phyloP scores from a whole-genome alignment of 208 protist genomes.

The Phytomonas sp. region DNA sequence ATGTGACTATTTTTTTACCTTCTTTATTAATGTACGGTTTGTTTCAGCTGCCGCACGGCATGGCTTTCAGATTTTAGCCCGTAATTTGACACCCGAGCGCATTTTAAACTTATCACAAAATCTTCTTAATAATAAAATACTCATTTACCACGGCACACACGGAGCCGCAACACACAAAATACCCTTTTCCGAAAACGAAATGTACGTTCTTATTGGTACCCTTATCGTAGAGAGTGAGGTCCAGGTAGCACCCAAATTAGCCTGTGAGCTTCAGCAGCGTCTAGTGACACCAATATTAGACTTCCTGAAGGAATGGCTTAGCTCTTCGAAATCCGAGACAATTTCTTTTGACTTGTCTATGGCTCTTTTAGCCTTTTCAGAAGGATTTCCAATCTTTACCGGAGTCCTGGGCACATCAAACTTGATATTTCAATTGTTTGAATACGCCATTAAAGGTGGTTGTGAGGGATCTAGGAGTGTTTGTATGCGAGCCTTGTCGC shows the following conservation, averaged over 20 bases:
- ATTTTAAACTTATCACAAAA: neutral
- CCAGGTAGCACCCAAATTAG: neutral
- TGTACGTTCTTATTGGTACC: neutral
- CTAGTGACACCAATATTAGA: neutral
- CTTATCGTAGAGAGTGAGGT: neutral
- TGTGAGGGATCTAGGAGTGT: neutral
- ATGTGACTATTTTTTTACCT: neutral
- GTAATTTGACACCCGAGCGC: neutral
- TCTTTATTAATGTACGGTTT: neutral
- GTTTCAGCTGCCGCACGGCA: neutral
- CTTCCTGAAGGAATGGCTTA: neutral
- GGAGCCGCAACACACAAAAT: neutral
- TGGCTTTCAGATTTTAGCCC: neutral
- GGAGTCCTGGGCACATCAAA: neutral
- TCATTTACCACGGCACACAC: neutral
- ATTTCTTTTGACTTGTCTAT: neutral
- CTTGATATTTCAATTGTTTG: neutral
- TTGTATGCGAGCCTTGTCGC: neutral
- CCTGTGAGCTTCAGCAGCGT: neutral
- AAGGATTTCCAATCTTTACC: neutral
- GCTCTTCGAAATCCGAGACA: neutral
- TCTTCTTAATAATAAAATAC: neutral
- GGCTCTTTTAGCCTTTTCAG: slow-evolving; percentile 4
- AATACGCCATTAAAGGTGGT: neutral
- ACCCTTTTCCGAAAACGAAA: neutral